phyloP scores from a whole-genome alignment of 306 rosid genomes.

The Pyrus communis region DNA sequence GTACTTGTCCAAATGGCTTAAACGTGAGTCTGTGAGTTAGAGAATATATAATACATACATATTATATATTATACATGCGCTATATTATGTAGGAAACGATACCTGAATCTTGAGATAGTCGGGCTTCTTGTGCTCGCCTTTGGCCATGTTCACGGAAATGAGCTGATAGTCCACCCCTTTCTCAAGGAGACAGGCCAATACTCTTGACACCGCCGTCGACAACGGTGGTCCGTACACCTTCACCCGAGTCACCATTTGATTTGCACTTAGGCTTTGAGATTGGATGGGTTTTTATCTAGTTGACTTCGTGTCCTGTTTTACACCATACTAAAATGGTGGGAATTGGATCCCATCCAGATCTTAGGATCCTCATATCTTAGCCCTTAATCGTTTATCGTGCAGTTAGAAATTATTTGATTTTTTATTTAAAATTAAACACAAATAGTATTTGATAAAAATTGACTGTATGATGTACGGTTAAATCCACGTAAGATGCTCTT shows the following conservation, averaged over 20 bases:
- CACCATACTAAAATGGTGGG: constrained; percentile 1
- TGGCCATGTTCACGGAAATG: constrained; percentile 57
- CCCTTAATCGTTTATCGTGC: too few species aligned
- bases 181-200: constrained; percentile 67
- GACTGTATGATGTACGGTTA: too few species aligned
- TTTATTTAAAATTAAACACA: too few species aligned
- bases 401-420: too few species aligned
- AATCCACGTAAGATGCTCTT: too few species aligned
- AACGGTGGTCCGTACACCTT: constrained; percentile 74
- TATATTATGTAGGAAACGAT: neutral
- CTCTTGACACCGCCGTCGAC: constrained; percentile 82
- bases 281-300: neutral
- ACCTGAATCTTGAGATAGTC: constrained; percentile 66
- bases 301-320: neutral
- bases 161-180: constrained; percentile 60
- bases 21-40: neutral
- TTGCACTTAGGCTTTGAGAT: neutral
- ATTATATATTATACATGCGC: too few species aligned
- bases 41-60: neutral
- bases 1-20: constrained; percentile 90
- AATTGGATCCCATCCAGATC: too few species aligned
- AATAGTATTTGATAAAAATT: too few species aligned
- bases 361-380: fast-evolving
- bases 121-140: constrained; percentile 79
- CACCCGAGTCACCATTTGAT: constrained; percentile 49